Percentiles rank a stretch among this genome's conserved stretches.
These are phyloP conservation scores for Arthrinium phaeospermum DNA, from an alignment of 2,329 filamentous ascomycete species.

Conservation along the genomic window DNA sequence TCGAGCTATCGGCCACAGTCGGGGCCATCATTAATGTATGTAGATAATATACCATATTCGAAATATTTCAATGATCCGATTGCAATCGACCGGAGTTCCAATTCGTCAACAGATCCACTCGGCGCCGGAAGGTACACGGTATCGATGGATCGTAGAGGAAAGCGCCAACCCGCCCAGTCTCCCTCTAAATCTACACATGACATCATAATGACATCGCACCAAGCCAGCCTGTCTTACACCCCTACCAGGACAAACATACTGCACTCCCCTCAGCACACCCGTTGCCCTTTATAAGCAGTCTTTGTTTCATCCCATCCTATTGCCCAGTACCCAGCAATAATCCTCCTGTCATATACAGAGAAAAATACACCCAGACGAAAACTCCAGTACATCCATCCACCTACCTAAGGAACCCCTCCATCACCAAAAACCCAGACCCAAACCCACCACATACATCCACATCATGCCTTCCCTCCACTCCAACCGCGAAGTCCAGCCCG, in stretches of 20 bases:
- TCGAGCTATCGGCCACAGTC: no score
- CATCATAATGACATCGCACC: constrained; percentile 6
- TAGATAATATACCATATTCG: no score
- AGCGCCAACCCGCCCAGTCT: neutral
- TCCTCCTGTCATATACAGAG: neutral
- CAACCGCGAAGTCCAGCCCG: constrained; percentile 15
- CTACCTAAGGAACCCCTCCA: neutral
- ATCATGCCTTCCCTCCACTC: constrained; percentile 7
- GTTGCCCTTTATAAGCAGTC: neutral
- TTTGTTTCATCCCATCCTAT: neutral
- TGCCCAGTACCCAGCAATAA: neutral
- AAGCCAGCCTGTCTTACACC: neutral
- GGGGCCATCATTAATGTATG: no score
- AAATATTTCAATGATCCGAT: neutral
- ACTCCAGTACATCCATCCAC: neutral
- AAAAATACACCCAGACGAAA: neutral
- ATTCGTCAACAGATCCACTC: neutral
- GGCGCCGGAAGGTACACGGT: neutral
- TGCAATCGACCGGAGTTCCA: neutral
- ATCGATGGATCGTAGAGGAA: neutral
- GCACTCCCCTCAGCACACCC: neutral
- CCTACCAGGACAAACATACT: neutral
- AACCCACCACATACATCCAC: neutral
- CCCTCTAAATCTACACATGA: neutral
- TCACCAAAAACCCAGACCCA: neutral